These are phyloP conservation scores for Cryptococcus sp. DNA, from an alignment of 1,284 basidiomycete species.

Conservation along the genomic window DNA sequence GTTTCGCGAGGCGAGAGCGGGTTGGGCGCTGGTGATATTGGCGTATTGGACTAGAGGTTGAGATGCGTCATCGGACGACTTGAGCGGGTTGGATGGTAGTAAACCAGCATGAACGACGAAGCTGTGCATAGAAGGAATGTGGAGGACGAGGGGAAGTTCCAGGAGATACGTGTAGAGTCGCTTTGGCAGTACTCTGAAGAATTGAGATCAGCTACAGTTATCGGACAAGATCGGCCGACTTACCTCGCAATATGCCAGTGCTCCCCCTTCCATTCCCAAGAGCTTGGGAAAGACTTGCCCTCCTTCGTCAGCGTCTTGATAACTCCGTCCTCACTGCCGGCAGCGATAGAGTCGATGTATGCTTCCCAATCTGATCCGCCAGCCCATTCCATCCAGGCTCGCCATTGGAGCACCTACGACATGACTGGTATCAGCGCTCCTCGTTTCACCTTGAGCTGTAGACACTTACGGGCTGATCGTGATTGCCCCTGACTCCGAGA, in stretches of 20 bases:
- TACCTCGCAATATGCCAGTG: slow-evolving; percentile 73
- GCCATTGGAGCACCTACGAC: slow-evolving; percentile 74
- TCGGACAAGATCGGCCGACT: slow-evolving; percentile 5
- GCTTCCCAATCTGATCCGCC: slow-evolving; percentile 38
- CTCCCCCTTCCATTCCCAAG: slow-evolving; percentile 71
- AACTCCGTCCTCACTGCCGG: slow-evolving; percentile 18
- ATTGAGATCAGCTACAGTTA: neutral
- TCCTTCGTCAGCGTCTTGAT: slow-evolving; percentile 18
- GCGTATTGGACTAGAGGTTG: slow-evolving; percentile 60
- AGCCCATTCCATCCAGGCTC: slow-evolving; percentile 67
- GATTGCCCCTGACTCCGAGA: slow-evolving; percentile 82
- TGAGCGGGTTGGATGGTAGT: slow-evolving; percentile 66
- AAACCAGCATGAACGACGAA: slow-evolving; percentile 83
- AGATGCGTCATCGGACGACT: slow-evolving; percentile 54
- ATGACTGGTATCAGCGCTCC: neutral
- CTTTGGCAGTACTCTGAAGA: slow-evolving; percentile 54
- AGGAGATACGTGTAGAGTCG: slow-evolving; percentile 69
- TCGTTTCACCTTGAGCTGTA: neutral
- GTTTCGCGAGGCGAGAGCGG: slow-evolving; percentile 55
- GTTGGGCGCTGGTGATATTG: slow-evolving; percentile 48
- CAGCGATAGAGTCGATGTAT: slow-evolving; percentile 25
- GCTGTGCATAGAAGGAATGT: slow-evolving; percentile 73
- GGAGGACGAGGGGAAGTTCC: slow-evolving; percentile 69
- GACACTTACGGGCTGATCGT: slow-evolving; percentile 65
- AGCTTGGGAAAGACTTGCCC: slow-evolving; percentile 44